Percentiles rank a stretch among this genome's conserved stretches.
phyloP scores from a whole-genome alignment of 768 basidiomycete species.

The Dacryopinax spathularia region DNA sequence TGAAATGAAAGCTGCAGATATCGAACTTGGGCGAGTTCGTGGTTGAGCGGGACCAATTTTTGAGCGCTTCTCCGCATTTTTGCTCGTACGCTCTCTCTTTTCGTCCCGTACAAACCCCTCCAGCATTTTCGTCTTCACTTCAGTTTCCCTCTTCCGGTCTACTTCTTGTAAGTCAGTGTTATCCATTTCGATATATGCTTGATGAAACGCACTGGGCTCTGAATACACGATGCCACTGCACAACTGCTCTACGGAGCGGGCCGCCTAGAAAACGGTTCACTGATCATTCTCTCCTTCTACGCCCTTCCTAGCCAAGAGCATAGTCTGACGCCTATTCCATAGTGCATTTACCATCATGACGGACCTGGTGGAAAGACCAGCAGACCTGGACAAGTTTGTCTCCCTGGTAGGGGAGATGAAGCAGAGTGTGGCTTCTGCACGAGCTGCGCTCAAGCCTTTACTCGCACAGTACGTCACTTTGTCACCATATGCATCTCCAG shows the following conservation, averaged over 20 bases:
- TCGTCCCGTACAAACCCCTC: too few species aligned
- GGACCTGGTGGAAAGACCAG: conserved; percentile 8
- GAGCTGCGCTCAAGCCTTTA: conserved; percentile 40
- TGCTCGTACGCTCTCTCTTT: background rate
- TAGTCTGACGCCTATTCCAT: background rate
- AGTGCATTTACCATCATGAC: background rate
- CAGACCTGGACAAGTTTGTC: conserved; percentile 18
- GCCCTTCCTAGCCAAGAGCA: background rate
- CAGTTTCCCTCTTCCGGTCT: too few species aligned
- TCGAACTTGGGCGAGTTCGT: too few species aligned
- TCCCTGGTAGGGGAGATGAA: conserved; percentile 42
- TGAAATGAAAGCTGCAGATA: too few species aligned
- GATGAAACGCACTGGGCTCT: conserved; percentile 58
- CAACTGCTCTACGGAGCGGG: conserved; percentile 35
- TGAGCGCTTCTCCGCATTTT: background rate
- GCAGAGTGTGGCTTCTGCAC: conserved; percentile 44
- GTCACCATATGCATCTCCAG: conserved; percentile 8
- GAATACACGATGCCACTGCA: conserved; percentile 39
- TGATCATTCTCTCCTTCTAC: conserved; percentile 24
- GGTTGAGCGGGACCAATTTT: background rate
- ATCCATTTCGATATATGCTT: background rate
- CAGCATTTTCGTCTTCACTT: too few species aligned
- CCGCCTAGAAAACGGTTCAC: conserved; percentile 56
- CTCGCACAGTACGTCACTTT: conserved; percentile 36
- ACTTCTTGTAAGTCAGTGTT: conserved; percentile 3